Evolutionary conservation across 768 basidiomycete species (phyloP).

Genomic region (Russula abietina): DNA sequence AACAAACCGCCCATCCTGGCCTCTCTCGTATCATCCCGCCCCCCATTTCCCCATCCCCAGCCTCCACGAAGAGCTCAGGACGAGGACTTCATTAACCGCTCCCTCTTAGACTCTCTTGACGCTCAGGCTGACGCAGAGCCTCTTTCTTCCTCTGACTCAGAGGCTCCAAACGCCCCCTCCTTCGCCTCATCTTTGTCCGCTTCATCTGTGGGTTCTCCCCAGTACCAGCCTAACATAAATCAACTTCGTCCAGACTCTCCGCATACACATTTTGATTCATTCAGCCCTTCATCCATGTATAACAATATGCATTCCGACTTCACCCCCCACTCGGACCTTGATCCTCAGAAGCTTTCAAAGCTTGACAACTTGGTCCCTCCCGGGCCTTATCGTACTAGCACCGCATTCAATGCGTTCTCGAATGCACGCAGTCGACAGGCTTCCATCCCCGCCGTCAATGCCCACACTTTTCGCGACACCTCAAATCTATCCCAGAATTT

Average conservation of each 20-base stretch:
- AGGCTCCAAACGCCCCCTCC: slow-evolving; percentile 37
- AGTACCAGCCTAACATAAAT: slow-evolving; percentile 48
- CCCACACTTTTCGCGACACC: slow-evolving; percentile 26
- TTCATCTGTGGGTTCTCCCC: slow-evolving; percentile 42
- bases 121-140: slow-evolving; percentile 80
- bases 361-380: slow-evolving; percentile 24
- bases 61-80: slow-evolving; percentile 35
- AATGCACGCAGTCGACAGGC: slow-evolving; percentile 24
- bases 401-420: slow-evolving; percentile 25
- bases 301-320: slow-evolving; percentile 27
- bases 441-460: slow-evolving; percentile 14
- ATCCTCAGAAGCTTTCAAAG: slow-evolving; percentile 23
- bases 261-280: slow-evolving; percentile 38
- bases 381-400: slow-evolving; percentile 25
- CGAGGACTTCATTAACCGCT: slow-evolving; percentile 85
- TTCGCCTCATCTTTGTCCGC: slow-evolving; percentile 47
- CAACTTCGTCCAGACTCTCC: slow-evolving; percentile 51
- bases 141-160: slow-evolving; percentile 46
- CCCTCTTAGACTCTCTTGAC: slow-evolving; percentile 76
- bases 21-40: slow-evolving; percentile 31
- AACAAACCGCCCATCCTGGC: slow-evolving; percentile 32
- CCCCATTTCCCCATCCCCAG: slow-evolving; percentile 29
- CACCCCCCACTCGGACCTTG: slow-evolving; percentile 17
- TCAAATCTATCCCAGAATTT: slow-evolving; percentile 25
- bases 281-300: slow-evolving; percentile 31